phyloP scores from a whole-genome alignment of 192 early-diverging fungal species.

The Jimgerdemannia lactiflua region DNA sequence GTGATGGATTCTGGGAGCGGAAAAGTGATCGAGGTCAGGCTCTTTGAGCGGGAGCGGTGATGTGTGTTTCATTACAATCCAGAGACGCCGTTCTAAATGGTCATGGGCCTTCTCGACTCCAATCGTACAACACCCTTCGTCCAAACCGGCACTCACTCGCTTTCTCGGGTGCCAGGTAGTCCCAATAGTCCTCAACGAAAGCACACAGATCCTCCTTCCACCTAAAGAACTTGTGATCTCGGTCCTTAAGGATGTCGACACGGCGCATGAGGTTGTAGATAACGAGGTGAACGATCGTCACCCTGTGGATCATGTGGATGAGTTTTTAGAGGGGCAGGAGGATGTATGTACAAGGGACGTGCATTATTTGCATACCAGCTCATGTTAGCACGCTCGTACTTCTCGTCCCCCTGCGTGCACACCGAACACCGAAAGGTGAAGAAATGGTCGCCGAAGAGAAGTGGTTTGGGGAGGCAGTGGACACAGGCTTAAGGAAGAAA shows the following conservation, averaged over 20 bases:
- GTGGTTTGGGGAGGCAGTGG: slow-evolving; percentile 45
- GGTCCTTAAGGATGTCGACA: slow-evolving; percentile 31
- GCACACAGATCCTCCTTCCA: slow-evolving; percentile 82
- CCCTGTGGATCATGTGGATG: slow-evolving; percentile 11
- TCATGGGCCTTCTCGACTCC: not conserved
- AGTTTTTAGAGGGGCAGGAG: not conserved
- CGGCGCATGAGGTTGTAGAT: slow-evolving; percentile 66
- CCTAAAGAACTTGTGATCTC: slow-evolving; percentile 65
- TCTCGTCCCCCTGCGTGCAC: slow-evolving; percentile 61
- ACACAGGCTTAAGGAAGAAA: slow-evolving; percentile 55
- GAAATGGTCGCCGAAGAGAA: slow-evolving; percentile 72
- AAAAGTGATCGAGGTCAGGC: not conserved
- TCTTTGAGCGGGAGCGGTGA: not conserved
- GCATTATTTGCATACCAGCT: slow-evolving; percentile 50
- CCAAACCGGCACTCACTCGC: slow-evolving; percentile 43
- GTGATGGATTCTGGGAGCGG: slow-evolving; percentile 59
- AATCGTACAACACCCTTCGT: not conserved
- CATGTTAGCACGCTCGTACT: slow-evolving; percentile 61
- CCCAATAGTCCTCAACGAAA: slow-evolving; percentile 76
- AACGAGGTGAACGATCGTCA: slow-evolving; percentile 66
- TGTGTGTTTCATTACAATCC: too few relatives aligned
- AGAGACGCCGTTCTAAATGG: too few relatives aligned
- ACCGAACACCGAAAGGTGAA: slow-evolving; percentile 74
- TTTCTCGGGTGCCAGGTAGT: slow-evolving; percentile 65
- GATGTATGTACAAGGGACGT: not conserved